Percentiles rank a stretch among this genome's conserved stretches.
Conservation (phyloP, 352 stramenopile species). For the Pythium sp. region DNA sequence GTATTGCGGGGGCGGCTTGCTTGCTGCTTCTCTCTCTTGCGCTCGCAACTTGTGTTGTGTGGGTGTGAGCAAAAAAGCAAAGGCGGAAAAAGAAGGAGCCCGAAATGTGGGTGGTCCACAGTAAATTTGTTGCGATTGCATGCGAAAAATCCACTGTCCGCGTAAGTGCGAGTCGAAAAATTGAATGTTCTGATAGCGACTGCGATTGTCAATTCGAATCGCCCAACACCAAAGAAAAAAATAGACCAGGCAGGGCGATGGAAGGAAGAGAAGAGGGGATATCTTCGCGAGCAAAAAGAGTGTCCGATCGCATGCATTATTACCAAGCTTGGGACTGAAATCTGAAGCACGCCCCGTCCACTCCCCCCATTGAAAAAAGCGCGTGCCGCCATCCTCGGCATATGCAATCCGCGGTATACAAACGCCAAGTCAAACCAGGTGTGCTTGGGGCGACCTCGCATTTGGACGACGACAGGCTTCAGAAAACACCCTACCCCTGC, state of each 20-base stretch:
- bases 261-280: background rate
- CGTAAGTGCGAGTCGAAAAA: background rate
- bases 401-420: conserved; percentile 3
- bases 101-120: conserved; percentile 1
- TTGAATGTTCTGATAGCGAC: background rate
- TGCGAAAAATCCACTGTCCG: background rate
- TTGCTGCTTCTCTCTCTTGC: background rate
- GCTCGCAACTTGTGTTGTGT: background rate
- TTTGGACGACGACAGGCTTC: conserved; percentile 6
- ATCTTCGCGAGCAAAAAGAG: background rate
- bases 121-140: background rate
- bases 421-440: conserved; percentile 3
- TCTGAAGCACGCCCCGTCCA: conserved; percentile 2
- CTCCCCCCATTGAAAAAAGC: conserved; percentile 7
- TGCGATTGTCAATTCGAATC: background rate
- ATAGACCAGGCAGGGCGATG: background rate
- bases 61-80: background rate
- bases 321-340: too few species aligned
- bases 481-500: background rate
- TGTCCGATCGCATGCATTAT: background rate
- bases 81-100: background rate
- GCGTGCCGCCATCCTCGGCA: background rate
- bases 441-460: background rate
- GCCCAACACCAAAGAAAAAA: background rate
- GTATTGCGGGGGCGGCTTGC: background rate